Evolutionary conservation across 106 monocot species (phyloP), one percentile per base, ranked within the genome.

Genomic region (Agapanthus africanus): DNA sequence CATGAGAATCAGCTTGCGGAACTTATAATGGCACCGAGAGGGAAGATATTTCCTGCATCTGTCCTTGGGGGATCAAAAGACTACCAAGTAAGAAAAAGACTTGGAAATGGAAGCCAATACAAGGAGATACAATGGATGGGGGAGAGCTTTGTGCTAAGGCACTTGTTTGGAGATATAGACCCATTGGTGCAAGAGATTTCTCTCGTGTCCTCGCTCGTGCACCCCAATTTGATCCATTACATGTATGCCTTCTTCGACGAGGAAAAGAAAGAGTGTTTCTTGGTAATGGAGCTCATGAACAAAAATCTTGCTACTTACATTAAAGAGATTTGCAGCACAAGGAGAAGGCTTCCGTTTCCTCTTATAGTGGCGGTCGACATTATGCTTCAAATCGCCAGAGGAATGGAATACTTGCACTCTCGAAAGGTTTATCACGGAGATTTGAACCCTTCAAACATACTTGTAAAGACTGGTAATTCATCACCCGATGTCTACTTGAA

Each of bases 361-460:
- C 72, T 91, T 6, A 65, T 68, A 2, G 84, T 91, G 31, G 87
- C 87, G 2, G 79, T 91, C 2, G 84, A 91, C 42, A 73, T 78
- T 11, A 86, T 91, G 86, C 74, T 91, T 18, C 91, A 91, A 59
- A 77, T 91, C 14, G 87, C 87, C 4, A 76, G 81, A 77, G 91
- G 87, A 37, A 91, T 87, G 91, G 91, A 91, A 75, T 91, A 87
- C 31, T 73, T 87, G 23, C 87, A 87, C 70, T 87, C 91, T 19
- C 56, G 39, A 16, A 72, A 75, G 65, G 76, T 91, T 3, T 86
- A 78, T 18, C 87, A 87, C 54, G 91, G 91, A 9, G 77, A 87
- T 33, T 66, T 91, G 22, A 79, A 84, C 50, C 91, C 91, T 31
- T 79, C 81, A 4, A 81, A 77, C 41, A 79, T 91, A 9, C 70